Evolutionary conservation across 163 green algal species (phyloP).

Genomic region (Scenedesmus sp.): DNA sequence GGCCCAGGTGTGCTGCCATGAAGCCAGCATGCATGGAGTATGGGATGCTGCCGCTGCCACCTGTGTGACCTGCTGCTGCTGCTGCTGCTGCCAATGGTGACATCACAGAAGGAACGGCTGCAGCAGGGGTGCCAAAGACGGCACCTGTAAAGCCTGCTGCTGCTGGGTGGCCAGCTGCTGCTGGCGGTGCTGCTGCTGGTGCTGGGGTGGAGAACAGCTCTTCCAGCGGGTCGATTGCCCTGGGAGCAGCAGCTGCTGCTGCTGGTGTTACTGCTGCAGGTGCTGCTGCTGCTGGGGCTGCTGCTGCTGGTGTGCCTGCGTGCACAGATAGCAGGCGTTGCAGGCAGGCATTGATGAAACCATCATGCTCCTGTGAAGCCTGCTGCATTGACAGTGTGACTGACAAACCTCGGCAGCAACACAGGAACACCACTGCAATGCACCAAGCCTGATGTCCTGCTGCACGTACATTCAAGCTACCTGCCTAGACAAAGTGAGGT

Average conservation of each 20-base stretch:
- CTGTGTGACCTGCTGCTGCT: conserved; percentile 8
- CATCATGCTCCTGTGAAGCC: too few species aligned
- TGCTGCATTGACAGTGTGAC: not conserved
- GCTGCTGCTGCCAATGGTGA: conserved; percentile 13
- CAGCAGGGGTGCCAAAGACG: not conserved
- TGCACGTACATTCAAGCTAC: too few species aligned
- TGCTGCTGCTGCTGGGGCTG: conserved; percentile 33
- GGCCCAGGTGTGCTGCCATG: not conserved
- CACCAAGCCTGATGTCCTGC: too few species aligned
- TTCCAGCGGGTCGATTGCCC: conserved; percentile 50
- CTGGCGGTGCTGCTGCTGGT: not conserved
- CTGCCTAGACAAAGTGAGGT: too few species aligned
- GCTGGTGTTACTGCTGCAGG: conserved; percentile 24
- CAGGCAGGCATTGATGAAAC: not conserved
- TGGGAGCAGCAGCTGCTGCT: conserved; percentile 42
- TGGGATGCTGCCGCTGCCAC: not conserved
- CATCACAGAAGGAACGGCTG: not conserved
- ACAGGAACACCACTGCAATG: too few species aligned
- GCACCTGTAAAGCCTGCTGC: conserved; percentile 2
- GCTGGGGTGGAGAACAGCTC: conserved; percentile 29
- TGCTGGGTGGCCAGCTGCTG: conserved; percentile 20
- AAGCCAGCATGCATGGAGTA: conserved; percentile 5
- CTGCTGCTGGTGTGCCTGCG: conserved; percentile 38
- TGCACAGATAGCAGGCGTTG: not conserved
- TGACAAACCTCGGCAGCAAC: too few species aligned